Evolutionary conservation across 2,329 filamentous ascomycete species (phyloP), one percentile per base, ranked within the genome.

Genomic region (Colletotrichum melonis): DNA sequence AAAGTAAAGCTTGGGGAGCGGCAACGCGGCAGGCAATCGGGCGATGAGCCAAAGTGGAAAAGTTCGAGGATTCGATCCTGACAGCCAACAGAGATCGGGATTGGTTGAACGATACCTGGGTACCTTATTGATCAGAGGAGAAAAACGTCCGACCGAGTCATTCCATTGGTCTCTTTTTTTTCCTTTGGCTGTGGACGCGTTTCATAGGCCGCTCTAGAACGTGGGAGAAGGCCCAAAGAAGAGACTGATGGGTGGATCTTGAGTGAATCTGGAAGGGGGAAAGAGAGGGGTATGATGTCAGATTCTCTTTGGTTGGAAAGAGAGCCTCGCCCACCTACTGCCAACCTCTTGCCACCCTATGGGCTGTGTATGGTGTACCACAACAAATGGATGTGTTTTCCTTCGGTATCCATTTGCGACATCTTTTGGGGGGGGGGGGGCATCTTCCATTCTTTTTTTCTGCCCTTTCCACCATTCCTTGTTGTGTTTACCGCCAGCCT

Each of bases 211-310:
- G 14, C 35, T 59, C 57, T 42, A 59, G 57, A 59, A 24, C 57
- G 16, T 38, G 22, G 3, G 22, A 42, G 14, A 24, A 59, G 35
- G 22, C 57, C 22, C 57, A 4, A 22, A 22, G n/a, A 35, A 22
- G 19, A 14, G 38, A 42, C 14, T 42, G 38, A 42, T 16, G 38
- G 9, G 56, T 59, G 56, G 56, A 24, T n/a, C 30, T 22, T 35
- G 38, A 32, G n/a, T 24, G 38, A 22, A 60, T 9, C 42, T 49
- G 42, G 19, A 35, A 35, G 32, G 32, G 32, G 16, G 19, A 19
- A n/a, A 8, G 19, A 49, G 42, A 56, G 46, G 30, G 22, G 3
- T 26, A 67, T 62, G 68, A 71, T 60, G 68, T 67, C 54, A 49
- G 42, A 71, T 67, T 24, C 22, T 30, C 12, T 11, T 46, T 9